phyloP scores from a whole-genome alignment of 768 basidiomycete species.

The Pholiota microspora region DNA sequence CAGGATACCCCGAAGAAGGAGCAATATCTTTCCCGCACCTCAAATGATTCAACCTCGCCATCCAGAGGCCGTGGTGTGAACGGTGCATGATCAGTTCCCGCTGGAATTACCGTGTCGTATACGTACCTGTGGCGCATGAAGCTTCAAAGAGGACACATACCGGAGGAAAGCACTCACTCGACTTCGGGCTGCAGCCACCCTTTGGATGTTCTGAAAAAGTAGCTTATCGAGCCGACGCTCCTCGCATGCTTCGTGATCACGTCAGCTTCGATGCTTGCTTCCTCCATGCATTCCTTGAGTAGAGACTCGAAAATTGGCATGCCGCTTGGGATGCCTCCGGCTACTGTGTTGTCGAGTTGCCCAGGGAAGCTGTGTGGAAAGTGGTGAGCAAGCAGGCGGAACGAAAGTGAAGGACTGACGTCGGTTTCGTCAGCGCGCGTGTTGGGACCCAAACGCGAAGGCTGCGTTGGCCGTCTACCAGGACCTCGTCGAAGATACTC shows the following conservation, averaged over 20 bases:
- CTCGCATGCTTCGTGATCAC: conserved; percentile 59
- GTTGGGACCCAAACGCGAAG: conserved; percentile 86
- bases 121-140: conserved; percentile 48
- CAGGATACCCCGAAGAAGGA: background rate
- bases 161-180: conserved; percentile 46
- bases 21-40: conserved; percentile 42
- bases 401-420: conserved; percentile 46
- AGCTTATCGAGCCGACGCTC: conserved; percentile 70
- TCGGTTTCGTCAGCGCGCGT: conserved; percentile 82
- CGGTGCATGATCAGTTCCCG: conserved; percentile 38
- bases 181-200: conserved; percentile 90
- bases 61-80: conserved; percentile 77
- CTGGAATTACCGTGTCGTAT: conserved; percentile 78
- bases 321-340: conserved; percentile 88
- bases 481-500: conserved; percentile 60
- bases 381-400: background rate
- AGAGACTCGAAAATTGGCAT: conserved; percentile 69
- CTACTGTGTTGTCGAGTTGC: conserved; percentile 85
- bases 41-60: conserved; percentile 93
- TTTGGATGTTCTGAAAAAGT: conserved; percentile 62
- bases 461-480: conserved; percentile 32
- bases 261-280: conserved; percentile 77
- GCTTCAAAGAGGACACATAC: background rate
- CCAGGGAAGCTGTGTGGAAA: conserved; percentile 66
- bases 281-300: conserved; percentile 91